Evolutionary conservation across 176 grass and related monocot genomes (phyloP).

Genomic region (Areca catechu): DNA sequence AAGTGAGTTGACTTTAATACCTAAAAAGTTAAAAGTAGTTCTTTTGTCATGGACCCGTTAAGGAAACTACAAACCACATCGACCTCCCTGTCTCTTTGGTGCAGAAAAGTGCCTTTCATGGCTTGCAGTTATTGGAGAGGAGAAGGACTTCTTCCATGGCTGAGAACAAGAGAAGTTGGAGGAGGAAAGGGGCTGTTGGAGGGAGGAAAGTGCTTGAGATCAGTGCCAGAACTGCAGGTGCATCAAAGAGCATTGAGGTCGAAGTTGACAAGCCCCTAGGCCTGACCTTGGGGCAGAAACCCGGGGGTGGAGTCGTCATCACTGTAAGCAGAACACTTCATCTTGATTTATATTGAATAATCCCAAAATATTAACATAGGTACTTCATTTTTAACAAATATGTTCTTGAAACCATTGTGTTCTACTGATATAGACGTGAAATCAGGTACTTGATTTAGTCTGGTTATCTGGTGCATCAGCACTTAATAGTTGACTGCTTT

Average conservation of each 20-base stretch:
- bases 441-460: no score
- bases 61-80: neutral
- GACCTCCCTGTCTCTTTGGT: constrained; percentile 14
- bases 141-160: constrained; percentile 4
- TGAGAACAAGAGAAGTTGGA: neutral
- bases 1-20: constrained; percentile 8
- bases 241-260: constrained; percentile 80
- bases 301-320: constrained; percentile 71
- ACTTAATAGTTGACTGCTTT: no score
- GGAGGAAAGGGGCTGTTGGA: constrained; percentile 6
- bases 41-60: neutral
- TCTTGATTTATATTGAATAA: no score
- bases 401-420: no score
- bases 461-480: no score
- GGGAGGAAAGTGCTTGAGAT: constrained; percentile 41
- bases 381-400: no score
- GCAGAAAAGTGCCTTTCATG: constrained; percentile 62
- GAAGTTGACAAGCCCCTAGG: constrained; percentile 97
- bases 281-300: constrained; percentile 75
- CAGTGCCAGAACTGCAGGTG: constrained; percentile 49
- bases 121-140: constrained; percentile 40
- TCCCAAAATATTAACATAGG: no score
- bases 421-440: no score
- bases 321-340: constrained; percentile 33
- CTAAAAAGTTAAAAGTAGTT: neutral